Evolutionary conservation across 2,329 filamentous ascomycete species (phyloP).

Genomic region (Paraphaeosphaeria minitans): DNA sequence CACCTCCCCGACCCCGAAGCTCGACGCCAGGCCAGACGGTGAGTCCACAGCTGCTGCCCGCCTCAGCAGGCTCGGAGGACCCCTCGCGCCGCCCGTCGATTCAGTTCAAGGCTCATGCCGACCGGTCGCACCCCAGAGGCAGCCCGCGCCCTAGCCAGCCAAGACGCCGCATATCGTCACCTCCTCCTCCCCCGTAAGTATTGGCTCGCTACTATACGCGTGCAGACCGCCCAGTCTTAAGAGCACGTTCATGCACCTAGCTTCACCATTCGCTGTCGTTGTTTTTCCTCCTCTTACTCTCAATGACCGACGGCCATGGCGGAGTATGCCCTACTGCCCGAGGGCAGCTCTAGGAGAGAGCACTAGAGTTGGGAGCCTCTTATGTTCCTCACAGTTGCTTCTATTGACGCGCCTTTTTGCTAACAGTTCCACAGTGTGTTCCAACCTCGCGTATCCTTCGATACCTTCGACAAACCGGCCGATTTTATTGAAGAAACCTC

Average conservation of each 20-base stretch:
- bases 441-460: slow-evolving; percentile 72
- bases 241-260: slow-evolving; percentile 11
- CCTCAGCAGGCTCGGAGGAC: slow-evolving; percentile 27
- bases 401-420: not conserved
- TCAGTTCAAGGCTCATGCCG: slow-evolving; percentile 44
- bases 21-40: slow-evolving; percentile 26
- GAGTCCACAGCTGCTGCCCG: slow-evolving; percentile 35
- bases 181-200: slow-evolving; percentile 51
- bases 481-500: slow-evolving; percentile 65
- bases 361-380: slow-evolving; percentile 25
- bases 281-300: slow-evolving; percentile 4
- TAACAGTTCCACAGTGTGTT: slow-evolving; percentile 58
- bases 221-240: slow-evolving; percentile 12
- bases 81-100: slow-evolving; percentile 44
- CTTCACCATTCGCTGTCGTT: slow-evolving; percentile 11
- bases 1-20: slow-evolving; percentile 15
- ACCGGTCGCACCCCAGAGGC: slow-evolving; percentile 37
- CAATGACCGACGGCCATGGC: slow-evolving; percentile 24
- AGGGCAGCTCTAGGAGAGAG: slow-evolving; percentile 25
- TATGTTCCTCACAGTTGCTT: slow-evolving; percentile 26
- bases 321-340: slow-evolving; percentile 30
- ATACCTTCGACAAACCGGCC: slow-evolving; percentile 72
- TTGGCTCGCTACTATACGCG: slow-evolving; percentile 13
- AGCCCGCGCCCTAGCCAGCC: slow-evolving; percentile 38
- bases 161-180: slow-evolving; percentile 46